Conservation (phyloP, 2,329 filamentous ascomycete genomes). For the Fusarium falciforme region DNA sequence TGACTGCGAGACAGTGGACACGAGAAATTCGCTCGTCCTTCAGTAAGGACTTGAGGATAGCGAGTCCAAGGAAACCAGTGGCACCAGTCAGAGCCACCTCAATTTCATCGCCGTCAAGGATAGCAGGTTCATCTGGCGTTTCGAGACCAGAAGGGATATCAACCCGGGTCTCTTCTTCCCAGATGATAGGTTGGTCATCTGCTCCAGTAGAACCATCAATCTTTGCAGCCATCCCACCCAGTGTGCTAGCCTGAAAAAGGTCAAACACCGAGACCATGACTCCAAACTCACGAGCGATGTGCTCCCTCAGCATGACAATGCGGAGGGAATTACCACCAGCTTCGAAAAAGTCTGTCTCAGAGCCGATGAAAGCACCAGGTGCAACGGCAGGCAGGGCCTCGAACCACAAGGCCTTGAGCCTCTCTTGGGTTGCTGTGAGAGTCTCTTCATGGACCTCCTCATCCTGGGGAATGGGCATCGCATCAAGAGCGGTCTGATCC, state of each 20-base stretch:
- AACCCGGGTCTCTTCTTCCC: background rate
- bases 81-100: background rate
- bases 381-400: background rate
- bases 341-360: conserved; percentile 1
- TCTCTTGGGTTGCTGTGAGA: background rate
- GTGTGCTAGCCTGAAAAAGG: background rate
- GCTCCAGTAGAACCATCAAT: background rate
- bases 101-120: background rate
- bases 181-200: background rate
- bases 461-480: background rate
- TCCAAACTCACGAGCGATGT: background rate
- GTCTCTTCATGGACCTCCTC: background rate
- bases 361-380: background rate
- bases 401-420: background rate
- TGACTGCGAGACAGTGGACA: background rate
- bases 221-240: background rate
- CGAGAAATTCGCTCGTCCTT: background rate
- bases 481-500: background rate
- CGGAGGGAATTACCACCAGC: conserved; percentile 10
- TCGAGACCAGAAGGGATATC: background rate
- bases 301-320: background rate
- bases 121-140: background rate
- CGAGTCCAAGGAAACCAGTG: background rate
- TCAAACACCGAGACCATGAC: background rate
- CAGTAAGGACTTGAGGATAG: background rate